phyloP scores from a whole-genome alignment of 768 basidiomycete species.

The Sutorius australiensis region DNA sequence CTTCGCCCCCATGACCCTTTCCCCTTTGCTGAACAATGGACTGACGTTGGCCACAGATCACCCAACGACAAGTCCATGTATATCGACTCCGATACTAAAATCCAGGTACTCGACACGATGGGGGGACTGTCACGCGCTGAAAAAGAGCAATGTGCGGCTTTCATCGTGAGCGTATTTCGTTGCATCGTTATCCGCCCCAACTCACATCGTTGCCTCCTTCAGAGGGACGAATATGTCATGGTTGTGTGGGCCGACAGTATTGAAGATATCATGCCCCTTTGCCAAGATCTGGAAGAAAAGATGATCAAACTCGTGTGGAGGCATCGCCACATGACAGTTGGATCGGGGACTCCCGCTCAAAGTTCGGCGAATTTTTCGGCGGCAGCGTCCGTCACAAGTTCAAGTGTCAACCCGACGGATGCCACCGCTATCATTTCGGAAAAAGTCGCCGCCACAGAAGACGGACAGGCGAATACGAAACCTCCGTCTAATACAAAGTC shows the following conservation, averaged over 20 bases:
- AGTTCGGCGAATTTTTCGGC: constrained; percentile 34
- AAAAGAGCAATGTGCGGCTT: constrained; percentile 89
- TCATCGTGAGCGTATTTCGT: constrained; percentile 53
- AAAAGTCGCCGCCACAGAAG: constrained; percentile 19
- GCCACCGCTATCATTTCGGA: constrained; percentile 26
- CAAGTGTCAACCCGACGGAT: constrained; percentile 51
- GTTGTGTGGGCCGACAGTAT: constrained; percentile 84
- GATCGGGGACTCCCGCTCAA: constrained; percentile 16
- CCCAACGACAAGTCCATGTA: constrained; percentile 56
- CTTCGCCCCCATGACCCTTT: not conserved
- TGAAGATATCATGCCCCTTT: constrained; percentile 70
- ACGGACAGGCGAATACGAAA: constrained; percentile 1
- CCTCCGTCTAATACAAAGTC: constrained; percentile 4
- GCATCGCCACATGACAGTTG: constrained; percentile 31
- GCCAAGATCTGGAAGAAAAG: constrained; percentile 67
- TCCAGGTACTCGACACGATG: constrained; percentile 78
- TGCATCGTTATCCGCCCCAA: not conserved
- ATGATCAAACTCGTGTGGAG: constrained; percentile 81
- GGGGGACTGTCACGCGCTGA: constrained; percentile 68
- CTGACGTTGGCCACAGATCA: constrained; percentile 34
- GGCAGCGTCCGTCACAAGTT: constrained; percentile 46
- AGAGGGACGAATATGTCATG: constrained; percentile 80
- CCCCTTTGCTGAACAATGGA: not conserved
- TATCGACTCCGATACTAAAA: constrained; percentile 75
- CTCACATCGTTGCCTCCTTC: not conserved